phyloP scores from a whole-genome alignment of 2,329 filamentous ascomycete species.

The Cephalotrichum gorgonifer region DNA sequence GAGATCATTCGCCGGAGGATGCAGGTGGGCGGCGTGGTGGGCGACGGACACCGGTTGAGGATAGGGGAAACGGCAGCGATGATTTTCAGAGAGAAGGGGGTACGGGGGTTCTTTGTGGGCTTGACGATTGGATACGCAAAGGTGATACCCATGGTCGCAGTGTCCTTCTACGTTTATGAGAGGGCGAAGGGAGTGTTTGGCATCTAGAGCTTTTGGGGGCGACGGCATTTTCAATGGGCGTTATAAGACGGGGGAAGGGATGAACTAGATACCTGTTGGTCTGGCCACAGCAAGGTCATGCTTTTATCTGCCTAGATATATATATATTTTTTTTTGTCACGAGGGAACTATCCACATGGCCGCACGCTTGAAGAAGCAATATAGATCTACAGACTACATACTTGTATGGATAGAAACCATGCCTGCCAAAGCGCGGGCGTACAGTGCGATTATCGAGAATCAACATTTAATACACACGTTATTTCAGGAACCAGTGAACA shows the following conservation, averaged over 20 bases:
- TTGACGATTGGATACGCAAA: conserved; percentile 93
- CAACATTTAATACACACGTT: too few relatives aligned
- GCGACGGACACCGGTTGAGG: conserved; percentile 69
- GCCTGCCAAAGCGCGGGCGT: too few relatives aligned
- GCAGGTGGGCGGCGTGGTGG: conserved; percentile 92
- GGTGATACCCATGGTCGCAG: conserved; percentile 78
- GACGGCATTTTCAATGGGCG: not conserved
- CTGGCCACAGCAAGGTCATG: not conserved
- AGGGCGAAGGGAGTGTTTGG: conserved; percentile 52
- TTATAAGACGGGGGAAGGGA: not conserved
- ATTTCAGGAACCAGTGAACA: too few relatives aligned
- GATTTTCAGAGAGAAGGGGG: conserved; percentile 67
- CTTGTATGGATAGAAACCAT: too few relatives aligned
- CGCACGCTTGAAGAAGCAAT: not conserved
- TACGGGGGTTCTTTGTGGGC: conserved; percentile 82
- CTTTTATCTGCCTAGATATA: not conserved
- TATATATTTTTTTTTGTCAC: not conserved
- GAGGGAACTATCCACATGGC: not conserved
- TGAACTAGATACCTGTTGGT: not conserved
- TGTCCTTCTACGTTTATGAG: conserved; percentile 57
- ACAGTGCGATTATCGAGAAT: too few relatives aligned
- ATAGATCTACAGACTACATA: not conserved
- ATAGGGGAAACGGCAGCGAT: conserved; percentile 68
- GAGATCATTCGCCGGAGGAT: conserved; percentile 88
- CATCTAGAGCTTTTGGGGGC: conserved; percentile 33